Evolutionary conservation across 1,284 basidiomycete genomes (phyloP).

Genomic region (Irpex sp.): DNA sequence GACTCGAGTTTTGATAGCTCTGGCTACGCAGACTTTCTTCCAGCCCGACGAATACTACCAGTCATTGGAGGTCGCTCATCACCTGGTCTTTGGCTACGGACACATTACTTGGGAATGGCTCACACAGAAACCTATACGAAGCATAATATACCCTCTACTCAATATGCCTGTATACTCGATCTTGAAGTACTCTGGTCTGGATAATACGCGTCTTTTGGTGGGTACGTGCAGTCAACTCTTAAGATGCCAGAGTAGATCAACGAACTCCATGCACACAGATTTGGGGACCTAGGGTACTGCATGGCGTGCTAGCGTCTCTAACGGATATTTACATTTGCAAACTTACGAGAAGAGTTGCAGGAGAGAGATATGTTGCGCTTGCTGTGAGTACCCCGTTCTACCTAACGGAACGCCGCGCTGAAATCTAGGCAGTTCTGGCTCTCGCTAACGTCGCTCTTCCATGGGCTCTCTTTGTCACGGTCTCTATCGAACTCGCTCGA

Average conservation of each 20-base stretch:
- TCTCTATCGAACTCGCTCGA: constrained; percentile 94
- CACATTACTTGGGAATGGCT: constrained; percentile 97
- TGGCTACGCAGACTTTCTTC: constrained; percentile 84
- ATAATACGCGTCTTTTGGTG: constrained; percentile 53
- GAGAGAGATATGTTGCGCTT: constrained; percentile 53
- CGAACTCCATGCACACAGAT: constrained; percentile 39
- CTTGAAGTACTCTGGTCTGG: constrained; percentile 53
- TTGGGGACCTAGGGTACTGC: constrained; percentile 71
- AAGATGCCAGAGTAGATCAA: not conserved
- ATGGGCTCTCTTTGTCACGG: constrained; percentile 80
- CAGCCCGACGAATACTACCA: constrained; percentile 99
- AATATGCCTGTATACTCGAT: constrained; percentile 80
- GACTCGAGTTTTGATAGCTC: constrained; percentile 56
- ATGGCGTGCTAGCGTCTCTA: constrained; percentile 76
- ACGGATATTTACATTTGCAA: constrained; percentile 78
- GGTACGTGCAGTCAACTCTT: constrained; percentile 22
- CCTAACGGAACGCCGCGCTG: not conserved
- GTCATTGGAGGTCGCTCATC: constrained; percentile 89
- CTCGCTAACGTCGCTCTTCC: constrained; percentile 85
- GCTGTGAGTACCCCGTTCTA: constrained; percentile 49
- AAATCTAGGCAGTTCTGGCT: constrained; percentile 60
- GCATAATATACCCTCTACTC: constrained; percentile 69
- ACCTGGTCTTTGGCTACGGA: constrained; percentile 87
- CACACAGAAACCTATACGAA: constrained; percentile 61
- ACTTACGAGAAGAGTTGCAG: constrained; percentile 60